Evolutionary conservation across 1,139 yeast genomes (phyloP), one percentile per base, ranked within the genome.

Genomic region (Saccharomyces hybrid): DNA sequence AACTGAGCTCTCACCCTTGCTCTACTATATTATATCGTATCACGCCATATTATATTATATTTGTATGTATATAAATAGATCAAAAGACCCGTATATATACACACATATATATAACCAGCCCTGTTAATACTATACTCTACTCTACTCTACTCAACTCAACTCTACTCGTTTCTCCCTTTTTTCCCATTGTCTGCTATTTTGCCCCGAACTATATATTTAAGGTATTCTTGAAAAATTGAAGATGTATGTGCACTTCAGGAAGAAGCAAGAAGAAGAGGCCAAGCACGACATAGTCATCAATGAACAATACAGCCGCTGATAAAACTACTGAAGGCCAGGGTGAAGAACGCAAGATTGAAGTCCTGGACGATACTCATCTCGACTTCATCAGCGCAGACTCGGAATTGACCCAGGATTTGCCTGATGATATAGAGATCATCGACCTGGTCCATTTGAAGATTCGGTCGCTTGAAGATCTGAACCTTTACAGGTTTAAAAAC

Each of bases 361-460:
- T 84, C 5, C 85, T 84, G 0, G 93, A 85, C 62, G 71, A 74
- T n/a, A 51, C 50, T 0, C 69, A 77, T 49, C 68, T 73, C 3
- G 79, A 77, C 7, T 60, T 65, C 19, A 70, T 77, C 38, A 76
- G 81, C 60, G 66, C 81, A 0, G 83, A 79, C 63, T 65, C 63
- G 4, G 93, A 88, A 56, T 73, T 90, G 53, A 80, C 95, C 0
- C 75, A 75, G 3, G 90, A 81, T 42, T 70, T 81, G 42, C 83
- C 82, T 0, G 74, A 75, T 14, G 91, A 89, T 60, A 74, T 83
- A 0, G 86, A 82, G 44, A 81, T 79, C 52, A 75, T 93, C 48
- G 96, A 88, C 56, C 74, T 93, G 54, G 79, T 90, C 42, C 98
- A 93, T 69, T 72, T 88, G 65, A 88, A 88, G 71, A 84, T 91